Evolutionary conservation across 441 rosid species (phyloP).

Genomic region (Populus hybrid): DNA sequence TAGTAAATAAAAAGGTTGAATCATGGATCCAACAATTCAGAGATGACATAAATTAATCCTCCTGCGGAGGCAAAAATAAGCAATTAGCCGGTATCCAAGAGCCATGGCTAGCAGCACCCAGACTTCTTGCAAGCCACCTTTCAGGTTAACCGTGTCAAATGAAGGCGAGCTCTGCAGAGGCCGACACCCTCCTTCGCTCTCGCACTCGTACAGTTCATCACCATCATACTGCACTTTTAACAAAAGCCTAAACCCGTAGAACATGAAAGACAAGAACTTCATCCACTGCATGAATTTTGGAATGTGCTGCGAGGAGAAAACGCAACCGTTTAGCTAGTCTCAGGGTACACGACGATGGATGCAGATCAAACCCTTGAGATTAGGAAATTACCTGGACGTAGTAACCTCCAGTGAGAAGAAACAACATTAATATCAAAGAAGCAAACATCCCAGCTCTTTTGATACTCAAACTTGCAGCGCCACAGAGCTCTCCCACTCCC

Average conservation of each 20-base stretch:
- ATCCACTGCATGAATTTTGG: slow-evolving; percentile 84
- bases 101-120: slow-evolving; percentile 90
- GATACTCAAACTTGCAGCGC: slow-evolving; percentile 83
- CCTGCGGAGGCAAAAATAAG: slow-evolving; percentile 71
- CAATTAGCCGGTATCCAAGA: slow-evolving; percentile 53
- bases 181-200: slow-evolving; percentile 68
- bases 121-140: slow-evolving; percentile 82
- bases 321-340: not conserved
- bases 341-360: too few relatives aligned
- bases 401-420: slow-evolving; percentile 96
- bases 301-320: slow-evolving; percentile 62
- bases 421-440: slow-evolving; percentile 80
- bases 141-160: slow-evolving; percentile 68
- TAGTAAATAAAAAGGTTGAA: not conserved
- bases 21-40: slow-evolving; percentile 25
- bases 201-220: slow-evolving; percentile 64
- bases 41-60: slow-evolving; percentile 58
- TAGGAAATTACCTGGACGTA: slow-evolving; percentile 71
- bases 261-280: slow-evolving; percentile 87
- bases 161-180: slow-evolving; percentile 77
- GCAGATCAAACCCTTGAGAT: not conserved
- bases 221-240: slow-evolving; percentile 81
- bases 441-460: slow-evolving; percentile 93
- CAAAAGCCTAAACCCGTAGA: slow-evolving; percentile 83
- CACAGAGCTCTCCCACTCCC: slow-evolving; percentile 94